A percentile compares a stretch with the other conserved stretches of the same genome.
Evolutionary conservation across 306 rosid species (phyloP).

Genomic region (Potentilla sterilis): DNA sequence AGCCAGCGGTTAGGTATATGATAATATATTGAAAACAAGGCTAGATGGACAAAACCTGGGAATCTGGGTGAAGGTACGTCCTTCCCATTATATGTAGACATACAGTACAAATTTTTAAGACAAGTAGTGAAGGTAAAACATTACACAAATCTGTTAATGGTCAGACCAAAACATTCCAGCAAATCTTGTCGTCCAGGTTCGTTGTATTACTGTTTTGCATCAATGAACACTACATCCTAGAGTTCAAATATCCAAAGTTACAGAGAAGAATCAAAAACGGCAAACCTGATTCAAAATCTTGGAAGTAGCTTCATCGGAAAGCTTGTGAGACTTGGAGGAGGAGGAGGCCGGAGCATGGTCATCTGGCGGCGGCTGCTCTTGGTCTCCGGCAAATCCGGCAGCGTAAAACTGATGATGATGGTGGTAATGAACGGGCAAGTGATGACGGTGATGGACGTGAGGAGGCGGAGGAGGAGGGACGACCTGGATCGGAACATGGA

Average conservation of each 20-base stretch:
- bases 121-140: background rate
- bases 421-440: slow-evolving; percentile 50
- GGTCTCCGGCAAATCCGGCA: slow-evolving; percentile 34
- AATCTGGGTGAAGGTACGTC: background rate
- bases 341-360: slow-evolving; percentile 41
- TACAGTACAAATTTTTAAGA: background rate
- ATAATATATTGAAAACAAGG: background rate
- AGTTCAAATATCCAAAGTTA: background rate
- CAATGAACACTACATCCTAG: background rate
- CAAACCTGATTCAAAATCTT: slow-evolving; percentile 81
- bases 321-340: slow-evolving; percentile 44
- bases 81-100: background rate
- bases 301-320: slow-evolving; percentile 58
- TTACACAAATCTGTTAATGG: background rate
- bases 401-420: slow-evolving; percentile 29
- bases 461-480: slow-evolving; percentile 44
- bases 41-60: background rate
- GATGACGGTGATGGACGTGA: slow-evolving; percentile 41
- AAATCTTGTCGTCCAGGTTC: no score
- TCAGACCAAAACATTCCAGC: no score
- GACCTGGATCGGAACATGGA: slow-evolving; percentile 57
- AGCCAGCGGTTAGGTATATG: slow-evolving; percentile 5
- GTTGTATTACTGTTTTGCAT: background rate
- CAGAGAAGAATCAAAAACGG: no score
- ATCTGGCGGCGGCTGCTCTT: slow-evolving; percentile 30